Evolutionary conservation across 345 rosid genomes (phyloP), one percentile per base, ranked within the genome.

Genomic region (Physaria fendleri): DNA sequence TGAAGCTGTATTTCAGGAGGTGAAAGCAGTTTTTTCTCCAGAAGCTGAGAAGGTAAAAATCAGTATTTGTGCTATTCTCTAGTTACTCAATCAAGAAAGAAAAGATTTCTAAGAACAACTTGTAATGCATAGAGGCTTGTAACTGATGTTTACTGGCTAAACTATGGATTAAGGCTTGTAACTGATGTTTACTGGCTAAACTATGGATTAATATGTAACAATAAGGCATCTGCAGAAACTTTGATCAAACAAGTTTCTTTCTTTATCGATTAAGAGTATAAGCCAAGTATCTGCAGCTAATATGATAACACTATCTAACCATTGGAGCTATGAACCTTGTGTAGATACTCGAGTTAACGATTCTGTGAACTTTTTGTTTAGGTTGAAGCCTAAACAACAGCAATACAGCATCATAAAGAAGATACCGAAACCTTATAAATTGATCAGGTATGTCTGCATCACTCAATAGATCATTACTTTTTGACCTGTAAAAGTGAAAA

Each of bases 21-120:
- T 85, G 59, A 77, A 81, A 61, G 56, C 33, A 30, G 14, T 79
- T 71, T 77, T 85, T 42, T 43, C 81, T 41, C 60, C 81, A 40
- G 76, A 85, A 59, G 71, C 67, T 70, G 88, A 73, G 51, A 77
- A 85, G 98, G 92, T 80, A 81, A 76, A 66, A 54, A n/a, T 5
- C 57, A 55, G 17, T 55, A 48, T 18, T 32, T 56, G 64, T 70
- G 38, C 24, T 8, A 32, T 70, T 39, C 74, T 70, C 59, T 62
- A 56, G 46, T 39, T 38, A n/a, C 13, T 39, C 39, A 44, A 32
- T 7, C 30, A 61, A 46, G 35, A 38, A 61, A 46, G 1, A 6
- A n/a, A n/a, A n/a, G n/a, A n/a, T n/a, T n/a, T n/a, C n/a, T 18
- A 2, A n/a, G 24, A 69, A 14, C 41, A 5, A 28, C 34, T 14